Evolutionary conservation across 1,139 yeast genomes (phyloP).

Genomic region (Candida pseudocylindracea): DNA sequence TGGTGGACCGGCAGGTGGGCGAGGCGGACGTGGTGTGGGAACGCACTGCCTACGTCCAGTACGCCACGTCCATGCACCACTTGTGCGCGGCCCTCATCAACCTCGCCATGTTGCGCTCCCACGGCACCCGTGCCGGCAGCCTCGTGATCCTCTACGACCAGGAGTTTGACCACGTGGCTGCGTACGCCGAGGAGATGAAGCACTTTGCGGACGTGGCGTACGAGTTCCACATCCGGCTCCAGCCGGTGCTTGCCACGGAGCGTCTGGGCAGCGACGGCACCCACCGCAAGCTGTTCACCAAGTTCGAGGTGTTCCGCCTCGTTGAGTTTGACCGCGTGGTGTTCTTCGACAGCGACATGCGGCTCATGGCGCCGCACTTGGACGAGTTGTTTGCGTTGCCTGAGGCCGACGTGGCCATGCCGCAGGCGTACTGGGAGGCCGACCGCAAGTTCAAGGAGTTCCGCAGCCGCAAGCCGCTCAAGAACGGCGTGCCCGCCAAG

Average conservation of each 20-base stretch:
- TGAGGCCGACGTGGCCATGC: not conserved
- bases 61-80: not conserved
- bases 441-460: no score
- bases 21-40: no score
- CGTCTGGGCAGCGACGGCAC: not conserved
- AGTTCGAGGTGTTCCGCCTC: not conserved
- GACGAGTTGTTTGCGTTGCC: constrained; percentile 1
- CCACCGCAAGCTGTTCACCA: not conserved
- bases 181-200: not conserved
- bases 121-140: not conserved
- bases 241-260: no score
- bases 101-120: not conserved
- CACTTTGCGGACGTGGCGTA: not conserved
- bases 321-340: constrained; percentile 1
- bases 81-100: not conserved
- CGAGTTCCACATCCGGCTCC: not conserved
- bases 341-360: not conserved
- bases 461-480: no score
- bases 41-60: not conserved
- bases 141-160: no score
- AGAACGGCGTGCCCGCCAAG: no score
- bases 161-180: not conserved
- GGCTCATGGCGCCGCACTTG: not conserved
- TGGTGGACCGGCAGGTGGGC: no score
- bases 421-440: no score